Evolutionary conservation across 371 early-diverging fungal genomes (phyloP).

Genomic region (Lichtheimia ramosa): DNA sequence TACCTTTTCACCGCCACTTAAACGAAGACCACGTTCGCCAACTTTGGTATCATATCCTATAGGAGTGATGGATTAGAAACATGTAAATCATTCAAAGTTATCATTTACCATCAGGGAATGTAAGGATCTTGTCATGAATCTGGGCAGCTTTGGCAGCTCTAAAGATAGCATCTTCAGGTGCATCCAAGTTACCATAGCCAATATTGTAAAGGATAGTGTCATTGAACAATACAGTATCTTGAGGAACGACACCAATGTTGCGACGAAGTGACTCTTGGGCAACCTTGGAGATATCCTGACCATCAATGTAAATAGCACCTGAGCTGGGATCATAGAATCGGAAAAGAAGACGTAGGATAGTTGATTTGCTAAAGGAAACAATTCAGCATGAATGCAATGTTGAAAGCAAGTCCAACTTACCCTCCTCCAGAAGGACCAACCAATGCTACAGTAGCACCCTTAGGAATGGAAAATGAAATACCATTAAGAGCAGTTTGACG

Average conservation of each 20-base stretch:
- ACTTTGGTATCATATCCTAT: slow-evolving; percentile 90
- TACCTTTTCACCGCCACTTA: slow-evolving; percentile 96
- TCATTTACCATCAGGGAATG: slow-evolving; percentile 61
- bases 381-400: too few relatives aligned
- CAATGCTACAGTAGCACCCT: slow-evolving; percentile 80
- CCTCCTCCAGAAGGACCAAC: slow-evolving; percentile 93
- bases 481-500: slow-evolving; percentile 67
- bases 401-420: slow-evolving; percentile 3
- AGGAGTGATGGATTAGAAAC: not conserved
- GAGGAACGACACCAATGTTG: slow-evolving; percentile 87
- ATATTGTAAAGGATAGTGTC: slow-evolving; percentile 84
- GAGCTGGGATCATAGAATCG: slow-evolving; percentile 84
- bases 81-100: not conserved
- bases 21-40: slow-evolving; percentile 90
- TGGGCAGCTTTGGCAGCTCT: slow-evolving; percentile 85
- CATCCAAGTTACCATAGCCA: slow-evolving; percentile 64
- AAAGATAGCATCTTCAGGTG: slow-evolving; percentile 66
- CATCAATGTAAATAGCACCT: slow-evolving; percentile 89
- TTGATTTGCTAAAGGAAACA: slow-evolving; percentile 62
- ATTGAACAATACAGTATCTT: slow-evolving; percentile 85
- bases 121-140: slow-evolving; percentile 68
- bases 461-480: slow-evolving; percentile 83
- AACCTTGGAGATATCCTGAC: slow-evolving; percentile 78
- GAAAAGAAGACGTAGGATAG: slow-evolving; percentile 86
- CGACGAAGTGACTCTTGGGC: slow-evolving; percentile 67